phyloP scores from a whole-genome alignment of 768 basidiomycete genomes.

The Boletus fagicola region DNA sequence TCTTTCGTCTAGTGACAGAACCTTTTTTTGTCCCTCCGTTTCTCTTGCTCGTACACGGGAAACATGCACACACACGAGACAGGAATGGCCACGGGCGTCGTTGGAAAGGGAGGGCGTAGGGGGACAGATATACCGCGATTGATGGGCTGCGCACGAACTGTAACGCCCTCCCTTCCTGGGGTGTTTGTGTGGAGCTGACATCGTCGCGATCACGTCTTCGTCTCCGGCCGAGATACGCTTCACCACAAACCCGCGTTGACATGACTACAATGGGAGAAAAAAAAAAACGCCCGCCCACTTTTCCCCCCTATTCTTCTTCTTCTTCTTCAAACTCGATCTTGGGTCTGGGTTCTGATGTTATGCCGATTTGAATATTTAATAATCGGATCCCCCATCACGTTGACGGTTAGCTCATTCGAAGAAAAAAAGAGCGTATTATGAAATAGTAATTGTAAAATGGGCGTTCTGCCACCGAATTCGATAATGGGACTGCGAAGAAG shows the following conservation, averaged over 20 bases:
- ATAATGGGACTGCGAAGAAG: not conserved
- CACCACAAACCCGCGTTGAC: slow-evolving; percentile 8
- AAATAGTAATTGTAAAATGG: not conserved
- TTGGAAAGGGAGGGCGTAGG: not conserved
- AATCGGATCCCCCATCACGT: too few relatives aligned
- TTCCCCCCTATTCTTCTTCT: too few relatives aligned
- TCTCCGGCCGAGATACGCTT: not conserved
- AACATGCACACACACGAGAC: not conserved
- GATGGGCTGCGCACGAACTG: not conserved
- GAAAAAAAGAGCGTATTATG: too few relatives aligned
- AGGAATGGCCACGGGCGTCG: slow-evolving; percentile 9
- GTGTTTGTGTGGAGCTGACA: slow-evolving; percentile 13
- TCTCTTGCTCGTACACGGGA: not conserved
- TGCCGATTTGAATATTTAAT: too few relatives aligned
- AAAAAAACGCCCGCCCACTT: not conserved
- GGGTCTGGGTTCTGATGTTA: too few relatives aligned
- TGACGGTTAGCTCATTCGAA: too few relatives aligned
- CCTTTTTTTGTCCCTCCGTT: not conserved
- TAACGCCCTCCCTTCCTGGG: not conserved
- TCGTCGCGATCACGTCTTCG: slow-evolving; percentile 3
- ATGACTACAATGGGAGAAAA: slow-evolving; percentile 18
- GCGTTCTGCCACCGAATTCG: not conserved
- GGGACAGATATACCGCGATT: not conserved
- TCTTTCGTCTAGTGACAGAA: not conserved
- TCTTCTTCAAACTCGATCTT: too few relatives aligned